Conservation (phyloP, 2,329 filamentous ascomycete species). For the Cordyceps javanica region DNA sequence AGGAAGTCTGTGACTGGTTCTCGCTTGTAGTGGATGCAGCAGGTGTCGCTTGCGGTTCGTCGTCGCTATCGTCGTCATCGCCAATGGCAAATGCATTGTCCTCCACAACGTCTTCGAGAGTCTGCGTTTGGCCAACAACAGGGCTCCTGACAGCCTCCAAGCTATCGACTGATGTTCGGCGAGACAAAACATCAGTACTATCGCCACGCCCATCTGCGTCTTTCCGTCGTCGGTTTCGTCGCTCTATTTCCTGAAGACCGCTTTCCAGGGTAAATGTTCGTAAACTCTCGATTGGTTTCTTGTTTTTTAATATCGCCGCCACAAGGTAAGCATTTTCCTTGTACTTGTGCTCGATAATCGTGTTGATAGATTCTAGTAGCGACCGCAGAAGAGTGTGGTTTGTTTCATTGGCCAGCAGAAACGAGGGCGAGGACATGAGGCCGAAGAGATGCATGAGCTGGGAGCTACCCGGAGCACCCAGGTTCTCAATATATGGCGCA, state of each 20-base stretch:
- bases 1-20: conserved; percentile 59
- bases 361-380: conserved; percentile 81
- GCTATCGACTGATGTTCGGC: conserved; percentile 62
- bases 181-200: conserved; percentile 41
- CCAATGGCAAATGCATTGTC: conserved; percentile 83
- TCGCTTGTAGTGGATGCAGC: conserved; percentile 59
- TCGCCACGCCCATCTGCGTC: conserved; percentile 49
- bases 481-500: conserved; percentile 71
- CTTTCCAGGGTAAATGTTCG: conserved; percentile 87
- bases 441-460: conserved; percentile 83
- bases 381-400: conserved; percentile 80
- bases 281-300: conserved; percentile 77
- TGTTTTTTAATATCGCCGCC: conserved; percentile 71
- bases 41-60: conserved; percentile 48
- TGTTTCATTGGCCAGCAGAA: conserved; percentile 83
- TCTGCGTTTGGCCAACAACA: conserved; percentile 19
- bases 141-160: conserved; percentile 50
- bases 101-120: conserved; percentile 41
- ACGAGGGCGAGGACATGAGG: conserved; percentile 90
- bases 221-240: conserved; percentile 65
- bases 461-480: conserved; percentile 68
- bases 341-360: conserved; percentile 85
- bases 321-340: conserved; percentile 74
- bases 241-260: conserved; percentile 84
- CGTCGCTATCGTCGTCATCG: conserved; percentile 47